Base-by-base conservation (phyloP, 768 basidiomycete species). In the Russula abietina region DNA sequence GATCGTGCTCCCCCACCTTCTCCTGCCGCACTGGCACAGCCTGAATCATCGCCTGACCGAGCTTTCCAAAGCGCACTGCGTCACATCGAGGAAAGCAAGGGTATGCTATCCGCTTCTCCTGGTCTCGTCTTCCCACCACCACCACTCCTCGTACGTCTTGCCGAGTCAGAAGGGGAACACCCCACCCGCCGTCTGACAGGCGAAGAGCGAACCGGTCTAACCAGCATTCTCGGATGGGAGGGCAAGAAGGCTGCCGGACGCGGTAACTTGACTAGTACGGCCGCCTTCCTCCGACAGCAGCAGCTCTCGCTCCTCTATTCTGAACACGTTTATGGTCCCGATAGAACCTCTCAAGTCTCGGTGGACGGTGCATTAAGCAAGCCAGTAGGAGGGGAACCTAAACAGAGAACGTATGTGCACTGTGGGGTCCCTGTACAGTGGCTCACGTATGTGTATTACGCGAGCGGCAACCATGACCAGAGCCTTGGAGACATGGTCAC, bases 151-250 rank as follows among this genome's bases (percentile, higher is more conserved):
- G 69, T 76, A 0, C 73, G 76, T 10, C 77, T 89, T 19, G 80
- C 81, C 0, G 77, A 77, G 59, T 78, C 78, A 56, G 86, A 86
- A 70, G 74, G 72, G 62, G 64, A 66, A 24, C 73, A 76, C 36
- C 75, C 76, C 7, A 65, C 68, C 39, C 69, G 78, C 0, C 70
- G 75, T 43, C 70, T 87, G 22, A 77, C 75, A 28, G 86, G 82
- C 10, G 83, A 86, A 65, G 87, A 88, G 71, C 77, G 76, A 55
- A 76, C 76, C 0, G 85, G 79, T 26, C 70, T 88, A 30, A 67
- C 67, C 26, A 82, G 80, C 63, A 66, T 88, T 4, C 74, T 86
- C 0, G 87, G 87, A 1, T 89, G 87, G 86, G 80, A 83, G 45
- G 76, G 72, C 39, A 71, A 77, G 43, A 77, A 79, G 43, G 69